Percentiles rank a stretch among this genome's conserved stretches.
phyloP scores from a whole-genome alignment of 495 filamentous ascomycete genomes.

The Daldinia caldariorum region DNA sequence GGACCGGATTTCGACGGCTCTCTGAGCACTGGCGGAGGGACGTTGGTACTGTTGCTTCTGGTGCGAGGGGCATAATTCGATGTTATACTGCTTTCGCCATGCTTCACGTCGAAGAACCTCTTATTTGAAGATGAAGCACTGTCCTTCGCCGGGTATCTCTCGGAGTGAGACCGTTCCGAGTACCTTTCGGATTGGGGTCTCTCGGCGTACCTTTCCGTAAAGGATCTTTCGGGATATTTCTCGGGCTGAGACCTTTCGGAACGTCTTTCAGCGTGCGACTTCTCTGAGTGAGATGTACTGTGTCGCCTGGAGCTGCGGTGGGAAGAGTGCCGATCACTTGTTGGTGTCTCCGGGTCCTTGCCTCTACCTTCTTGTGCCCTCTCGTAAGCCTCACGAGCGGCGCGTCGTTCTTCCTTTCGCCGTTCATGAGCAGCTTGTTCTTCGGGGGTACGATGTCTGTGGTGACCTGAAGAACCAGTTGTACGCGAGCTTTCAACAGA shows the following conservation, averaged over 20 bases:
- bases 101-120: constrained; percentile 55
- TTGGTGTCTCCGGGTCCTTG: constrained; percentile 41
- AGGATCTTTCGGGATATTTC: constrained; percentile 16
- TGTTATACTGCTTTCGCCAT: constrained; percentile 50
- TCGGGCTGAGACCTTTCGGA: constrained; percentile 36
- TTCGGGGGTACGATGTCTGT: constrained; percentile 53
- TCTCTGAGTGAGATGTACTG: constrained; percentile 48
- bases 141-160: constrained; percentile 39
- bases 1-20: constrained; percentile 40
- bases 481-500: constrained; percentile 45
- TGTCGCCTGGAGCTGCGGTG: constrained; percentile 51
- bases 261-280: constrained; percentile 27
- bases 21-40: constrained; percentile 8
- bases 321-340: constrained; percentile 43
- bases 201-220: constrained; percentile 20
- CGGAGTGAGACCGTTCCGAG: constrained; percentile 38
- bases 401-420: constrained; percentile 52
- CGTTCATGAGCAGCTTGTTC: constrained; percentile 57
- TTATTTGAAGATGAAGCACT: constrained; percentile 46
- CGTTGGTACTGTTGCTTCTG: constrained; percentile 35
- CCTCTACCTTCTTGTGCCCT: constrained; percentile 40
- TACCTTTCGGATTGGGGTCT: constrained; percentile 28
- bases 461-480: constrained; percentile 39
- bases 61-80: constrained; percentile 38
- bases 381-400: constrained; percentile 41